Evolutionary conservation across 257 asterid species (phyloP).

Genomic region (Dorcoceras hygrometricum): DNA sequence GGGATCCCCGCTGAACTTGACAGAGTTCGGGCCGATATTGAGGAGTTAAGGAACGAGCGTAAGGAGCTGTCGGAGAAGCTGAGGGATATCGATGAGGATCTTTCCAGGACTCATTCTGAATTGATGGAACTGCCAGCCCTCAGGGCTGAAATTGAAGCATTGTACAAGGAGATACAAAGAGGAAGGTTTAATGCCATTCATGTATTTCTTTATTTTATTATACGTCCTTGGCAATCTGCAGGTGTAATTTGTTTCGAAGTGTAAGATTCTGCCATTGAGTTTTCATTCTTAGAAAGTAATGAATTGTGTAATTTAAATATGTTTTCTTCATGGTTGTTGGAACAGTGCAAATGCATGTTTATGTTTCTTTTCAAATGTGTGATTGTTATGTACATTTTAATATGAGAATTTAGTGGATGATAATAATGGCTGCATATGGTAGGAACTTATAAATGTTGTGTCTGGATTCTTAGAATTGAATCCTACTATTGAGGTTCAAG

Average conservation of each 20-base stretch:
- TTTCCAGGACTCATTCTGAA: conserved; percentile 32
- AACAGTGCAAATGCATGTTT: too few relatives aligned
- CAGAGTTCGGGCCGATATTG: conserved; percentile 45
- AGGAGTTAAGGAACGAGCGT: conserved; percentile 46
- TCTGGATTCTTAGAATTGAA: conserved; percentile 15
- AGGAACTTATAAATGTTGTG: background rate
- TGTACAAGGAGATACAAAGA: conserved; percentile 54
- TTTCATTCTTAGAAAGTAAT: too few relatives aligned
- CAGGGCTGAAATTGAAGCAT: conserved; percentile 45
- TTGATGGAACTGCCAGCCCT: conserved; percentile 42
- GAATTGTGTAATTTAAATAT: too few relatives aligned
- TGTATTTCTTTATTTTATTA: conserved; percentile 7
- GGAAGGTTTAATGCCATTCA: conserved; percentile 57
- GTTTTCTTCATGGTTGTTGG: background rate
- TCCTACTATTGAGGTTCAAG: background rate
- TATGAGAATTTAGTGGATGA: background rate
- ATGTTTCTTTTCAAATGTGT: too few relatives aligned
- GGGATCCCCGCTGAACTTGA: conserved; percentile 42
- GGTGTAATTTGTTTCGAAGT: background rate
- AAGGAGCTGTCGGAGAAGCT: conserved; percentile 42
- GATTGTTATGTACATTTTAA: background rate
- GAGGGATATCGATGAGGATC: conserved; percentile 44
- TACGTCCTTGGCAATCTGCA: background rate
- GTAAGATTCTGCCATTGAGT: background rate
- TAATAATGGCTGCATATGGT: background rate